Percentiles rank a stretch among this genome's conserved stretches.
Evolutionary conservation across 2,329 filamentous ascomycete species (phyloP).

Genomic region (Paecilomyces sp.): DNA sequence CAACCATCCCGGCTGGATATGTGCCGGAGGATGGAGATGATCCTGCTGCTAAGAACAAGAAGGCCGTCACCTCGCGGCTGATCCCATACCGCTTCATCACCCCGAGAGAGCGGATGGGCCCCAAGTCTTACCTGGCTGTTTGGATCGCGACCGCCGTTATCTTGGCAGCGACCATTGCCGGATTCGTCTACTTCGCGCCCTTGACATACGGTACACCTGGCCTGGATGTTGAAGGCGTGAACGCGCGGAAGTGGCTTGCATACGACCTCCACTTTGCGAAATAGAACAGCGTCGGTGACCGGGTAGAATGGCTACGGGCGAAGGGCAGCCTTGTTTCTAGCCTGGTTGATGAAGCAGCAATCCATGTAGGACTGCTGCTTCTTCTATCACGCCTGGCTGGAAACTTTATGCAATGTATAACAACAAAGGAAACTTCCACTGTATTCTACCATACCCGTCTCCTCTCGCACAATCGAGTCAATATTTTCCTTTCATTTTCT

Average conservation of each 20-base stretch:
- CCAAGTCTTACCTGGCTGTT: slow-evolving; percentile 66
- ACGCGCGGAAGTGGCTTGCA: slow-evolving; percentile 85
- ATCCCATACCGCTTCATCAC: slow-evolving; percentile 52
- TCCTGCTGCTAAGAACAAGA: slow-evolving; percentile 34
- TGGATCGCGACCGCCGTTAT: slow-evolving; percentile 76
- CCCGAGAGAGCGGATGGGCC: slow-evolving; percentile 73
- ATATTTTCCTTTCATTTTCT: background rate
- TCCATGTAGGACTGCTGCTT: background rate
- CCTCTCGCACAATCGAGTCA: background rate
- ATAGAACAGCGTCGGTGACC: slow-evolving; percentile 43
- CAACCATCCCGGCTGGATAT: slow-evolving; percentile 49
- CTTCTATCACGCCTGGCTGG: background rate
- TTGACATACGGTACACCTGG: slow-evolving; percentile 94
- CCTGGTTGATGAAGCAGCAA: background rate
- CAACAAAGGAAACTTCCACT: background rate
- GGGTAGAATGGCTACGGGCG: background rate
- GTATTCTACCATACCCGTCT: background rate
- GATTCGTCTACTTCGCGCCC: slow-evolving; percentile 91
- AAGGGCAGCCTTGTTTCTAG: background rate
- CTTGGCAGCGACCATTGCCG: slow-evolving; percentile 59
- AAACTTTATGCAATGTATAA: background rate
- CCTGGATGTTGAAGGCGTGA: slow-evolving; percentile 68
- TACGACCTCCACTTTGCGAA: slow-evolving; percentile 99
- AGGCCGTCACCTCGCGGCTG: slow-evolving; percentile 25
- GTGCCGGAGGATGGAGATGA: slow-evolving; percentile 26